Evolutionary conservation across 345 rosid species (phyloP).

Genomic region (Odontarrhena argentea): DNA sequence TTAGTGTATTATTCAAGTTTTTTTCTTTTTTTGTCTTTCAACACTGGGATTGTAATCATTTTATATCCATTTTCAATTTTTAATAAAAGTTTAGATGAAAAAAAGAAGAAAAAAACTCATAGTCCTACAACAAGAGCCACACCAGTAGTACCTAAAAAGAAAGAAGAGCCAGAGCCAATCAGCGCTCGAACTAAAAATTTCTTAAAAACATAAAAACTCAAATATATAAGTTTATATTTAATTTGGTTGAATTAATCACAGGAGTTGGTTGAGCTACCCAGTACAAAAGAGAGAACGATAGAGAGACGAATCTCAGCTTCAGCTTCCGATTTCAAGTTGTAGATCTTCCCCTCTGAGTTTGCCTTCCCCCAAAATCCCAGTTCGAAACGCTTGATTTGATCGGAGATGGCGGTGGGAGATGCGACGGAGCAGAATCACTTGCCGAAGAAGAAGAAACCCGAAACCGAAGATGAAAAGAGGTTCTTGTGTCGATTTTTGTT

Average conservation of each 20-base stretch:
- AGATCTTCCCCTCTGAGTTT: conserved; percentile 4
- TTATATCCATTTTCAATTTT: too few species aligned
- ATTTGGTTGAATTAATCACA: background rate
- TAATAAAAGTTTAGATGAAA: too few species aligned
- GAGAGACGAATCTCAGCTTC: conserved; percentile 9
- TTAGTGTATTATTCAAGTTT: too few species aligned
- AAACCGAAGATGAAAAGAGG: conserved; percentile 45
- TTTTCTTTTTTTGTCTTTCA: too few species aligned
- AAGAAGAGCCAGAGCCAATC: too few species aligned
- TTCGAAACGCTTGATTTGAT: conserved; percentile 9
- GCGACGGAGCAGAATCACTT: conserved; percentile 30
- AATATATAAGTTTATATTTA: background rate
- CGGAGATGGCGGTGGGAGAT: conserved; percentile 36
- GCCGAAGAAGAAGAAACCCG: conserved; percentile 42
- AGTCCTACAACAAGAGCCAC: too few species aligned
- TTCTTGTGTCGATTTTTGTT: background rate
- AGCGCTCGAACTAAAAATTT: too few species aligned
- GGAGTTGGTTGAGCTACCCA: conserved; percentile 35
- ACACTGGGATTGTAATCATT: too few species aligned
- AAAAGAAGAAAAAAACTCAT: too few species aligned
- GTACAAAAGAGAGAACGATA: conserved; percentile 10
- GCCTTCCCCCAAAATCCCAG: background rate
- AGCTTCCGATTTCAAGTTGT: conserved; percentile 20
- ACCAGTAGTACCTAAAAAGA: too few species aligned
- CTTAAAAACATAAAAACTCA: too few species aligned